Evolutionary conservation across 352 stramenopile genomes (phyloP).

Genomic region (Globisporangium viniferum): DNA sequence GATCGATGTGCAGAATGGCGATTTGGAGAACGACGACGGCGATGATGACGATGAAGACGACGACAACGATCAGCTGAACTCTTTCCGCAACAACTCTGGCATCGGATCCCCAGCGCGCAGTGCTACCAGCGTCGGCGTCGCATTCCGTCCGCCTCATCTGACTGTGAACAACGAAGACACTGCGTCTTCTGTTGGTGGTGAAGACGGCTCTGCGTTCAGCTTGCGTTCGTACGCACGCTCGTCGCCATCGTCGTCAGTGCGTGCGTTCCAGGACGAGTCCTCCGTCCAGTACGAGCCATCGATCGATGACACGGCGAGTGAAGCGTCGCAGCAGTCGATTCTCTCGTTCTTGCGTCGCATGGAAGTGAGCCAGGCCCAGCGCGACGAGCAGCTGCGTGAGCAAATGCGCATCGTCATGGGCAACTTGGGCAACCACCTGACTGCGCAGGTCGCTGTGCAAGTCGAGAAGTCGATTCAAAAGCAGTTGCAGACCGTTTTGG

Average conservation of each 20-base stretch:
- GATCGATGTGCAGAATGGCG: slow-evolving; percentile 55
- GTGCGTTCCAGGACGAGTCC: slow-evolving; percentile 73
- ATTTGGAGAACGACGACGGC: slow-evolving; percentile 21
- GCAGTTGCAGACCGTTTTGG: slow-evolving; percentile 76
- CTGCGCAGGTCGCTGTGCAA: slow-evolving; percentile 54
- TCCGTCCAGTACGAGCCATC: slow-evolving; percentile 69
- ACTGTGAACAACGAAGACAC: slow-evolving; percentile 37
- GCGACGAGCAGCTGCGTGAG: slow-evolving; percentile 69
- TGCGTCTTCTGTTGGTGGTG: slow-evolving; percentile 44
- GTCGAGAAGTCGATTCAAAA: slow-evolving; percentile 84
- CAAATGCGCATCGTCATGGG: slow-evolving; percentile 62
- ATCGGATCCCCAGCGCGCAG: slow-evolving; percentile 24
- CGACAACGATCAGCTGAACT: background rate
- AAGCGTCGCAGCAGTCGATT: slow-evolving; percentile 56
- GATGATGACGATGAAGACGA: slow-evolving; percentile 18
- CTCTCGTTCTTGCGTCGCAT: slow-evolving; percentile 64
- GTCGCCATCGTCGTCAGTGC: slow-evolving; percentile 76
- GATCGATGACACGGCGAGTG: slow-evolving; percentile 59
- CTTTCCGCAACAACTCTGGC: slow-evolving; percentile 9
- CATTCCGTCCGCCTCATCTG: slow-evolving; percentile 5
- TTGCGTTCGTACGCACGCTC: slow-evolving; percentile 67
- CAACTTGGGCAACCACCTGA: slow-evolving; percentile 55
- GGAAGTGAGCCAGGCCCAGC: slow-evolving; percentile 61
- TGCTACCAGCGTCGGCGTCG: background rate
- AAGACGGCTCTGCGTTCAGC: slow-evolving; percentile 45